Evolutionary conservation across 2,329 filamentous ascomycete genomes (phyloP).

Genomic region (Alternaria sp.): DNA sequence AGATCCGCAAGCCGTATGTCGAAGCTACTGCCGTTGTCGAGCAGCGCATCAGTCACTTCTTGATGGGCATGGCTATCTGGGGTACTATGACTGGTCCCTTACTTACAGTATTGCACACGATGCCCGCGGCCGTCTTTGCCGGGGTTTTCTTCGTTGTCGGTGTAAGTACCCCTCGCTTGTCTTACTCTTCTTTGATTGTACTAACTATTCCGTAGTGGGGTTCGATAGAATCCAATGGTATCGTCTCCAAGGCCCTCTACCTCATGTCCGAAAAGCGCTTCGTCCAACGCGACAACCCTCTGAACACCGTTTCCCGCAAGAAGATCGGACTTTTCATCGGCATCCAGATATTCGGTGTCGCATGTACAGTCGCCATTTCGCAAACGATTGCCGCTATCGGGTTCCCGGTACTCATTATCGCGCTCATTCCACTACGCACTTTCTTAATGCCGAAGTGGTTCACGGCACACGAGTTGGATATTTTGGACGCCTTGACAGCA

Average conservation of each 20-base stretch:
- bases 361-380: slow-evolving; percentile 62
- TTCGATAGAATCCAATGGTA: slow-evolving; percentile 58
- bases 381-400: slow-evolving; percentile 66
- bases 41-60: slow-evolving; percentile 62
- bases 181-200: not conserved
- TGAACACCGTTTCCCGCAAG: slow-evolving; percentile 54
- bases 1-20: slow-evolving; percentile 56
- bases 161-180: slow-evolving; percentile 34
- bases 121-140: slow-evolving; percentile 61
- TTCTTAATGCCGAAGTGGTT: slow-evolving; percentile 61
- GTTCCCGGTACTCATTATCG: slow-evolving; percentile 65
- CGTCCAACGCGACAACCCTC: slow-evolving; percentile 57
- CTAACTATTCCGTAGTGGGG: slow-evolving; percentile 48
- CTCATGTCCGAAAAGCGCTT: slow-evolving; percentile 59
- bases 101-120: slow-evolving; percentile 59
- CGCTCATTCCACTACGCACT: slow-evolving; percentile 64
- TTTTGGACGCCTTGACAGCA: slow-evolving; percentile 63
- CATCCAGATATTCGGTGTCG: slow-evolving; percentile 60
- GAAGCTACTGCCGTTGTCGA: slow-evolving; percentile 60
- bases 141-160: slow-evolving; percentile 67
- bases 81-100: slow-evolving; percentile 65
- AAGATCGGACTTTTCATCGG: slow-evolving; percentile 60
- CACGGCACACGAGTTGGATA: slow-evolving; percentile 55
- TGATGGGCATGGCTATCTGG: slow-evolving; percentile 63
- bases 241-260: slow-evolving; percentile 59